These are phyloP conservation scores for Letharia lupina DNA, from an alignment of 495 filamentous ascomycete species.

Conservation along the genomic window DNA sequence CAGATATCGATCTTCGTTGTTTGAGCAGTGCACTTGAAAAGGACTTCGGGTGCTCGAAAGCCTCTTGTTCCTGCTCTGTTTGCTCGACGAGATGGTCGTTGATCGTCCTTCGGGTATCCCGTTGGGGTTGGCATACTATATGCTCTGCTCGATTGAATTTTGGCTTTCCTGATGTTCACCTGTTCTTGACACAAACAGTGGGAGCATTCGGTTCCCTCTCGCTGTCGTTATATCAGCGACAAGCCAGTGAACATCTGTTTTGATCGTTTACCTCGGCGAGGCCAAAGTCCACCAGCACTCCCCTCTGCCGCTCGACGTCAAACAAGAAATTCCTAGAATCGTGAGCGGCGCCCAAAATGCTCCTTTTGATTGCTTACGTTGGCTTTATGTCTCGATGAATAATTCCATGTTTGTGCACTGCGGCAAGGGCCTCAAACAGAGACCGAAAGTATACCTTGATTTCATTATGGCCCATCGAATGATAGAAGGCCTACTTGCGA, in stretches of 20 bases:
- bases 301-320: constrained; percentile 67
- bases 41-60: constrained; percentile 91
- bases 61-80: constrained; percentile 95
- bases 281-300: constrained; percentile 94
- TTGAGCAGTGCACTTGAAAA: constrained; percentile 95
- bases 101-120: constrained; percentile 80
- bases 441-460: constrained; percentile 84
- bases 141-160: constrained; percentile 29
- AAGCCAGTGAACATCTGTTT: background rate
- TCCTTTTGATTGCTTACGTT: constrained; percentile 44
- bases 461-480: constrained; percentile 72
- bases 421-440: constrained; percentile 73
- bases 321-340: constrained; percentile 80
- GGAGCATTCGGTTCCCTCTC: constrained; percentile 63
- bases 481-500: constrained; percentile 61
- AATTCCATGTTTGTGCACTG: constrained; percentile 75
- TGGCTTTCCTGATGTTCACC: constrained; percentile 23
- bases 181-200: constrained; percentile 61
- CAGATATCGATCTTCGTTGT: constrained; percentile 96
- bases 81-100: constrained; percentile 75
- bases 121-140: constrained; percentile 41
- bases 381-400: constrained; percentile 98
- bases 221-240: constrained; percentile 22
- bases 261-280: constrained; percentile 56
- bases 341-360: background rate